Evolutionary conservation across 306 rosid species (phyloP).

Genomic region (Hylodesmum podocarpum): DNA sequence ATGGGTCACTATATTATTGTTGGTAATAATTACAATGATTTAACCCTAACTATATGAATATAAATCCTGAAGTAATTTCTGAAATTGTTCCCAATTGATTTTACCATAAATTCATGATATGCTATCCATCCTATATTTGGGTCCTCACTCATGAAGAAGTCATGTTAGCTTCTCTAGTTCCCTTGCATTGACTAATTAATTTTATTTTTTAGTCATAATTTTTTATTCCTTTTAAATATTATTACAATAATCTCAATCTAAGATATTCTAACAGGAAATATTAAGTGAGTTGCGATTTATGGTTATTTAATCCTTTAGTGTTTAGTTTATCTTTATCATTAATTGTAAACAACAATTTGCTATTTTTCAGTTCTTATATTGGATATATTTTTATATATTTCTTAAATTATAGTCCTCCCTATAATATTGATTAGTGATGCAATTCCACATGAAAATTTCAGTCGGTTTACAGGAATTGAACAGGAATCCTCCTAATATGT

Average conservation of each 20-base stretch:
- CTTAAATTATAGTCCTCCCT: conserved; percentile 25
- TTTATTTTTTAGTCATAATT: background rate
- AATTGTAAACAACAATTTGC: background rate
- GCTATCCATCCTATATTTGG: background rate
- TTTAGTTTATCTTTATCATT: background rate
- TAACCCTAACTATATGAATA: background rate
- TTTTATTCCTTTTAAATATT: background rate
- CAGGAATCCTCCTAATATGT: no score
- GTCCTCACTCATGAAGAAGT: background rate
- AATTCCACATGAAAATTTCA: background rate
- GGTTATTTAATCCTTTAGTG: background rate
- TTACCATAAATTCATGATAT: no score
- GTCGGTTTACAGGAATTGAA: no score
- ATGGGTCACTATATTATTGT: background rate
- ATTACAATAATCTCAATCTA: background rate
- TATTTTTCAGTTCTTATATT: conserved; percentile 11
- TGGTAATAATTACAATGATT: background rate
- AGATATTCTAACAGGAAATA: background rate
- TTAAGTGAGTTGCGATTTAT: background rate
- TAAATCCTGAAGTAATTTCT: background rate
- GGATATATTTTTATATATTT: background rate
- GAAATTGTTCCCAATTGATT: background rate
- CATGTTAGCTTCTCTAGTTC: background rate
- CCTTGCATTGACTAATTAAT: background rate
- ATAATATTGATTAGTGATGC: background rate